Evolutionary conservation across 768 basidiomycete genomes (phyloP).

Genomic region (Amylocystis lapponica): DNA sequence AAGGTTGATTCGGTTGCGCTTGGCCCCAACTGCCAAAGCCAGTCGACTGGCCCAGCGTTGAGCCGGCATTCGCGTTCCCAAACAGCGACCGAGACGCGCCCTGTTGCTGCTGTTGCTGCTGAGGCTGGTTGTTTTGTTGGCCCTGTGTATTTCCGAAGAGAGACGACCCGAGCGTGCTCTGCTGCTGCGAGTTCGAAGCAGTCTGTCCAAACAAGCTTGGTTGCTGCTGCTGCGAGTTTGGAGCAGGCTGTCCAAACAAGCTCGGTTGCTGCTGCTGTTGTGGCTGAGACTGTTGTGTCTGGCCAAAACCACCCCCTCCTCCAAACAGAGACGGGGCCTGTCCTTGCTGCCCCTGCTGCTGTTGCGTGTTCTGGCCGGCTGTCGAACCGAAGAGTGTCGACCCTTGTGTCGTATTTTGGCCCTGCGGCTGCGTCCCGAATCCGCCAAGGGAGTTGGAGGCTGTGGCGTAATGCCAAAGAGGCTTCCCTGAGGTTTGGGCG

Average conservation of each 20-base stretch:
- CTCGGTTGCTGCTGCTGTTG: constrained; percentile 20
- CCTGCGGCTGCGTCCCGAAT: constrained; percentile 11
- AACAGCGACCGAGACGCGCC: too few relatives aligned
- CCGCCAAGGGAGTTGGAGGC: constrained; percentile 7
- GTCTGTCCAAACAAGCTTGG: constrained; percentile 22
- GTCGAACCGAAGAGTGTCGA: constrained; percentile 7
- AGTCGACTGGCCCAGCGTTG: constrained; percentile 4
- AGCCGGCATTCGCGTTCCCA: constrained; percentile 6
- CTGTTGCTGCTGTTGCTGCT: constrained; percentile 20
- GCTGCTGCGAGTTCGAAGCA: constrained; percentile 27
- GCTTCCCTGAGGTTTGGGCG: constrained; percentile 7
- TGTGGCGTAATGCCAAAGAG: constrained; percentile 13
- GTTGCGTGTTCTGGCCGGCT: constrained; percentile 12
- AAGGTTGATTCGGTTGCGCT: constrained; percentile 8
- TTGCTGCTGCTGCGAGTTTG: constrained; percentile 22
- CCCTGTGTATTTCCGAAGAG: constrained; percentile 31
- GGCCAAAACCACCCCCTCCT: constrained; percentile 14
- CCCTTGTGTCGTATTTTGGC: constrained; percentile 3
- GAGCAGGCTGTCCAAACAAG: constrained; percentile 17
- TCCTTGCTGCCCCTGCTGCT: constrained; percentile 18
- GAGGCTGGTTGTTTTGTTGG: constrained; percentile 19
- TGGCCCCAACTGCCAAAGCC: constrained; percentile 9
- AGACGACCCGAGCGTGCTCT: constrained; percentile 16
- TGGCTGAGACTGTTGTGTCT: constrained; percentile 20
- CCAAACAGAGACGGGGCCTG: constrained; percentile 16